phyloP scores from a whole-genome alignment of 495 filamentous ascomycete genomes.

The Mytilinidion resinicola region DNA sequence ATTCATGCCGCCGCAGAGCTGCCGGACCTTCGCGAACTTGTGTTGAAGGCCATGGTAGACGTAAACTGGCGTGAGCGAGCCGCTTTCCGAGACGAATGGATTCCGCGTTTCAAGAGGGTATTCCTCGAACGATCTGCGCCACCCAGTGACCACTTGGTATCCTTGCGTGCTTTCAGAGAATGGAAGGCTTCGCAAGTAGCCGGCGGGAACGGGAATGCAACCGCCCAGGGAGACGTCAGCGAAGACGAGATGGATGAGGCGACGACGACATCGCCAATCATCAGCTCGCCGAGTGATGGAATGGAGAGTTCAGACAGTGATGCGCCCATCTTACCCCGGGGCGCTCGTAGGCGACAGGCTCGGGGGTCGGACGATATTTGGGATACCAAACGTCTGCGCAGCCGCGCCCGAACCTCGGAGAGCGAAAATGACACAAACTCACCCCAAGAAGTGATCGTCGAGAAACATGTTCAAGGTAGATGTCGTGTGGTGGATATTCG shows the following conservation, averaged over 20 bases:
- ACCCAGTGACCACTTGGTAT: conserved; percentile 43
- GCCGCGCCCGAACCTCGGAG: conserved; percentile 1
- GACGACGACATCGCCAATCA: background rate
- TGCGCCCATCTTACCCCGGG: background rate
- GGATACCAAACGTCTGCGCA: conserved; percentile 8
- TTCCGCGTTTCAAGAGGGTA: conserved; percentile 51
- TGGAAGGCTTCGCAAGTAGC: conserved; percentile 21
- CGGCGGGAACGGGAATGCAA: background rate
- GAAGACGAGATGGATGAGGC: conserved; percentile 1
- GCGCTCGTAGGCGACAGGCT: conserved; percentile 1
- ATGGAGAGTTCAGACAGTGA: conserved; percentile 8
- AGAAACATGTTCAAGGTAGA: conserved; percentile 59
- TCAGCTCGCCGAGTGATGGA: background rate
- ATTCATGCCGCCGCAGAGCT: conserved; percentile 59
- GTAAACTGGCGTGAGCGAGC: conserved; percentile 74
- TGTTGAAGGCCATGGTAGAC: conserved; percentile 63
- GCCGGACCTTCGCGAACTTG: conserved; percentile 56
- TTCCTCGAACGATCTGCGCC: conserved; percentile 54
- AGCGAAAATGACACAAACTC: background rate
- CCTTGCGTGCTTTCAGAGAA: conserved; percentile 25
- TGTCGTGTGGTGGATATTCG: conserved; percentile 73
- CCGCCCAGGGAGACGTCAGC: conserved; percentile 6
- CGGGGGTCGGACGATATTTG: conserved; percentile 8
- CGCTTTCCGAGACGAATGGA: conserved; percentile 66
- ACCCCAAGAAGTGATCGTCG: conserved; percentile 15